These are phyloP conservation scores for Saccharomyces hybrid DNA, from an alignment of 1,139 yeast genomes.

Conservation along the genomic window DNA sequence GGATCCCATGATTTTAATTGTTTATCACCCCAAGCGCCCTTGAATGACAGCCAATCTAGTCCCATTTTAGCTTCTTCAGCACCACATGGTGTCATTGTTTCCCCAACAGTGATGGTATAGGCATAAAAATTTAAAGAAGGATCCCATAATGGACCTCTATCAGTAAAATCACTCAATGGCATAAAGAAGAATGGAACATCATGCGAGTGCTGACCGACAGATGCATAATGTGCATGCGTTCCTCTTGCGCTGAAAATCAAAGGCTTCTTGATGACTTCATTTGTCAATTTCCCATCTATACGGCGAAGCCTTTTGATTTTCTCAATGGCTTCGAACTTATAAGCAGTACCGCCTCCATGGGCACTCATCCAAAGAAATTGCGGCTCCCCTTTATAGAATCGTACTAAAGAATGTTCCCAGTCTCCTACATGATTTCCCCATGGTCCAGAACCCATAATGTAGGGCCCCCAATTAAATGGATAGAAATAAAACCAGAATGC, in stretches of 20 bases:
- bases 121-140: constrained; percentile 76
- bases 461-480: constrained; percentile 91
- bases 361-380: constrained; percentile 97
- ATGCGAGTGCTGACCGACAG: constrained; percentile 92
- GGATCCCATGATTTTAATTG: constrained; percentile 59
- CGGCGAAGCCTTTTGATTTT: constrained; percentile 41
- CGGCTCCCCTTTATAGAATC: constrained; percentile 78
- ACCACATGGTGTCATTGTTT: constrained; percentile 40
- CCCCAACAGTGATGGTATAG: constrained; percentile 41
- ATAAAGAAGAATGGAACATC: constrained; percentile 75
- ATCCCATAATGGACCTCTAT: constrained; percentile 92
- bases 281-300: constrained; percentile 23
- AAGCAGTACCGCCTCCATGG: constrained; percentile 96
- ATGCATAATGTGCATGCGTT: constrained; percentile 92
- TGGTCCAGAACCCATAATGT: constrained; percentile 96
- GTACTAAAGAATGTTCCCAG: constrained; percentile 92
- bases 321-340: constrained; percentile 66
- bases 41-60: constrained; percentile 70
- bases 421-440: constrained; percentile 96
- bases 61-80: constrained; percentile 31
- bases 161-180: constrained; percentile 86
- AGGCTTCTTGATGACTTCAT: constrained; percentile 44
- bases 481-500: constrained; percentile 96
- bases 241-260: constrained; percentile 87
- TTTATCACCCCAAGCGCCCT: constrained; percentile 92